These are phyloP conservation scores for Curvularia lunata DNA, from an alignment of 2,329 filamentous ascomycete genomes.

Conservation along the genomic window DNA sequence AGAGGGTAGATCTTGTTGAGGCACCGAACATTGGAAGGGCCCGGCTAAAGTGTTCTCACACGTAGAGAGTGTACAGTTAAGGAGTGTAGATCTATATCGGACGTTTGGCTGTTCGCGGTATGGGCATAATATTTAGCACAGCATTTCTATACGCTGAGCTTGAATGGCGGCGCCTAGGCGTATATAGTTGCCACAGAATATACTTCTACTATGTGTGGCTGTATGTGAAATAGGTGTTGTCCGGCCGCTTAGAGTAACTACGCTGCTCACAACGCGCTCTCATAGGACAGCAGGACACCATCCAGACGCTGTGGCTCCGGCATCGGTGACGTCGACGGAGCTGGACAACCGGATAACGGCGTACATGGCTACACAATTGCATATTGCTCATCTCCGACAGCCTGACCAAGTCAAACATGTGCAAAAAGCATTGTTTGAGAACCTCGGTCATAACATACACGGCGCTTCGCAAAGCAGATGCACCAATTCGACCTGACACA, in stretches of 20 bases:
- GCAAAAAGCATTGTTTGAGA: slow-evolving; percentile 5
- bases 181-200: slow-evolving; percentile 10
- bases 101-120: slow-evolving; percentile 27
- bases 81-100: slow-evolving; percentile 36
- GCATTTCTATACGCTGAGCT: slow-evolving; percentile 7
- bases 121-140: slow-evolving; percentile 23
- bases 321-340: slow-evolving; percentile 33
- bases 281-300: slow-evolving; percentile 8
- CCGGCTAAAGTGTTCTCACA: slow-evolving; percentile 28
- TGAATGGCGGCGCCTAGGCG: slow-evolving; percentile 17
- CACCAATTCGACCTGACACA: slow-evolving; percentile 3
- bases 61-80: slow-evolving; percentile 3
- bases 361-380: slow-evolving; percentile 24
- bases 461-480: neutral
- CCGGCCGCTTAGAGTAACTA: slow-evolving; percentile 8
- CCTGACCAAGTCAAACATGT: slow-evolving; percentile 15
- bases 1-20: slow-evolving; percentile 26
- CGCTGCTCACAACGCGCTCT: neutral
- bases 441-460: slow-evolving; percentile 6
- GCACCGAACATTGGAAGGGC: slow-evolving; percentile 31
- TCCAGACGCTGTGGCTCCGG: slow-evolving; percentile 7
- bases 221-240: slow-evolving; percentile 8
- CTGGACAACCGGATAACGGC: slow-evolving; percentile 19
- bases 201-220: slow-evolving; percentile 9
- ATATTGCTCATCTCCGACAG: slow-evolving; percentile 38